These are phyloP conservation scores for Colletotrichum sp. DNA, from an alignment of 2,329 filamentous ascomycete species.

Conservation along the genomic window DNA sequence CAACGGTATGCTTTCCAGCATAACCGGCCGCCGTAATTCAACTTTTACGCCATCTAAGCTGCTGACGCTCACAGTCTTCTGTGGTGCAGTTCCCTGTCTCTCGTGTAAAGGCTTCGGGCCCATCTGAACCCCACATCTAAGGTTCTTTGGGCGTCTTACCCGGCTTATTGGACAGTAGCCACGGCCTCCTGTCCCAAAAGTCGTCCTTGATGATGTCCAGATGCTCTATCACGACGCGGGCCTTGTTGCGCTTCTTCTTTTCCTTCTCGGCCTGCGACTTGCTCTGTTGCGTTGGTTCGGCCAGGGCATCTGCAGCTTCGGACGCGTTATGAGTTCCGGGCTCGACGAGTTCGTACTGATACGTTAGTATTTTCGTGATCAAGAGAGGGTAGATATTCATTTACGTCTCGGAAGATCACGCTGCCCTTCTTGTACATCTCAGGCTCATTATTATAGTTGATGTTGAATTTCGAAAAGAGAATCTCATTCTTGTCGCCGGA, in stretches of 20 bases:
- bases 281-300: conserved; percentile 64
- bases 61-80: neutral
- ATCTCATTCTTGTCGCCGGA: conserved; percentile 96
- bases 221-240: conserved; percentile 81
- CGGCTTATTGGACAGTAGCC: conserved; percentile 78
- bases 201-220: conserved; percentile 94
- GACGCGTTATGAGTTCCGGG: conserved; percentile 52
- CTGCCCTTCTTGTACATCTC: conserved; percentile 95
- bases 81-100: neutral
- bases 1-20: neutral
- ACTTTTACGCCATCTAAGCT: neutral
- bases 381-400: neutral
- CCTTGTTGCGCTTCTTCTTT: conserved; percentile 80
- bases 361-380: neutral
- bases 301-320: conserved; percentile 50
- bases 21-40: neutral
- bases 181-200: conserved; percentile 89
- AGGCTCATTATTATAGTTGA: conserved; percentile 97
- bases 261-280: conserved; percentile 86
- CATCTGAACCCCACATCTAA: conserved; percentile 24
- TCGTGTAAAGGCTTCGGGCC: neutral
- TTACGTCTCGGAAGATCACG: conserved; percentile 81
- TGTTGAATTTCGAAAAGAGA: conserved; percentile 82
- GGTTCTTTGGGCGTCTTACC: conserved; percentile 71
- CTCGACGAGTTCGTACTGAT: conserved; percentile 74